Base-by-base conservation (phyloP, 495 filamentous ascomycete species). In the Lepidopterella palustris region DNA sequence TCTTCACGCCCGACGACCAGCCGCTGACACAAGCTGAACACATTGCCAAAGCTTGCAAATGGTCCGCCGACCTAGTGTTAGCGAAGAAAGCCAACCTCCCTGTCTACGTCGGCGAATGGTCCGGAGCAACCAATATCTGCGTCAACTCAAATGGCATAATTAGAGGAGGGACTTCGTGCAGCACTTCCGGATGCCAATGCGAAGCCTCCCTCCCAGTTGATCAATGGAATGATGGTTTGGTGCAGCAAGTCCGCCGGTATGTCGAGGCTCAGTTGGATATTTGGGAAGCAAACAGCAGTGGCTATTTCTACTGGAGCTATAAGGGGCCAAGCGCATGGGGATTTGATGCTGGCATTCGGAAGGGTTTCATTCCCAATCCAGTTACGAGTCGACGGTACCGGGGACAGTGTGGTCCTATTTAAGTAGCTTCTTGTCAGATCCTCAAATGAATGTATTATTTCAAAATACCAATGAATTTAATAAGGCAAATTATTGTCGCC, bases 261-360 rank as follows among this genome's bases (percentile, higher is more conserved):
- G 68, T 77, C 31, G 75, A 78, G 62, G 76, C 76, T 27, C 68
- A 78, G 55, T 39, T 78, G 25, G 70, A 76, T 57, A 67, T 63
- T 9, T 76, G 72, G 59, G 65, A 76, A 66, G 56, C 63, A 26
- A 65, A 58, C 48, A 62, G 63, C 1, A 59, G 58, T 21, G 74
- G 76, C 4, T 78, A 69, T 45, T 77, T 77, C 63, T 61, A 75
- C 53, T 78, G 72, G 76, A 64, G 63, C 26, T 73, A 67, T 32
- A 72, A 71, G 50, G 71, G 55, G 4, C 66, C 72, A 28, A 68
- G 70, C 0, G 71, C 57, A n/a, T 78, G 73, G 74, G 71, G 70
- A 4, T 71, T 73, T 60, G 58, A 68, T 32, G 63, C 71, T 58
- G 72, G 70, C 3, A 67, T 74, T 28, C 18, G 72, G 42, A 66